phyloP scores from a whole-genome alignment of 2,329 filamentous ascomycete genomes.

The Clathrospora elynae region DNA sequence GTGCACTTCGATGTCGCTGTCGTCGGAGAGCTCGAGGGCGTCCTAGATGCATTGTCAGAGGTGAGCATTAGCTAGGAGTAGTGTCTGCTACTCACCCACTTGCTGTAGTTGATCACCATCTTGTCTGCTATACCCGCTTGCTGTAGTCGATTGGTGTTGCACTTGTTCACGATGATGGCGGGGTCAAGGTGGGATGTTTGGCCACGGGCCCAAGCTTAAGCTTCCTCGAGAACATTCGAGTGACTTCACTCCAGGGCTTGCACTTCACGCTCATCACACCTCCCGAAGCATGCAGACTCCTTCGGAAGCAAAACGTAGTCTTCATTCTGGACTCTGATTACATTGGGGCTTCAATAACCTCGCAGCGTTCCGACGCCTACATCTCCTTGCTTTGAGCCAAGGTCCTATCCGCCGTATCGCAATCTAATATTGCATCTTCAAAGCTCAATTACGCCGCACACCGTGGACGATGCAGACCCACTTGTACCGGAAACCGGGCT shows the following conservation, averaged over 20 bases:
- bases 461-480: no score
- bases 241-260: constrained; percentile 24
- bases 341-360: no score
- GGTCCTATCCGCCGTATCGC: constrained; percentile 9
- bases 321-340: no score
- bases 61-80: background rate
- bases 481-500: constrained; percentile 11
- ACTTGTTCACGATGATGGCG: constrained; percentile 15
- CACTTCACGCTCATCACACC: no score
- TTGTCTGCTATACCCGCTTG: constrained; percentile 11
- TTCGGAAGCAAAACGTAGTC: no score
- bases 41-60: constrained; percentile 59
- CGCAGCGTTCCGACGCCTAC: no score
- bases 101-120: constrained; percentile 72
- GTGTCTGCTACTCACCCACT: constrained; percentile 61
- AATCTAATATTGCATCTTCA: constrained; percentile 13
- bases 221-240: constrained; percentile 34
- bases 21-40: constrained; percentile 93
- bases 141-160: constrained; percentile 17
- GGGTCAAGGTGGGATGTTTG: constrained; percentile 26
- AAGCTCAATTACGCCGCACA: no score
- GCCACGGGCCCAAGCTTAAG: constrained; percentile 11
- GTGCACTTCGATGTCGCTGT: constrained; percentile 97
- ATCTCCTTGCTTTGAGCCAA: constrained; percentile 11
- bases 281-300: no score